Base-by-base conservation (phyloP, 2,329 filamentous ascomycete species). In the Penicillium sp. region DNA sequence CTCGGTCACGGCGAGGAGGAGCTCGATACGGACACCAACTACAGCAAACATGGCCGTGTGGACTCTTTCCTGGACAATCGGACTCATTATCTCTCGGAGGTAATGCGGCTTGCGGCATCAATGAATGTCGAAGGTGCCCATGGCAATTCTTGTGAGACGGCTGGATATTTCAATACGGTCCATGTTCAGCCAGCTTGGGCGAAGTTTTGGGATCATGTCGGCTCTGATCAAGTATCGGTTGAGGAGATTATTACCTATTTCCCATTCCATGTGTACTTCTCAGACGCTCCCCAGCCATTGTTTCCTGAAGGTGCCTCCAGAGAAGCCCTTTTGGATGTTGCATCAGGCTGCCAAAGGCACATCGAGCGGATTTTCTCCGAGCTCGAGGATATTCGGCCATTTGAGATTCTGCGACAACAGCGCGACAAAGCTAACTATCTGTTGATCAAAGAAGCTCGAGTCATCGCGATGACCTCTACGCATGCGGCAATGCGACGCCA, bases 401-500 rank as follows among this genome's bases (percentile, higher is more conserved):
- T 98, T 63, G 93, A 98, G 71, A 90, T 98, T 43, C 73, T 98
- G 47, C 83, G 90, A 44, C 85, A 86, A 47, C 87, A 90, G 54
- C 84, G 87, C 33, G 93, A 98, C 66, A 96, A 94, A 72, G 86
- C 90, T 44, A 97, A 97, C 67, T 98, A 98, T 63, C 81, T 98
- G 5, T 80, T 98, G 32, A 86, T 90, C 5, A 96, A 90, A 61
- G 91, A 97, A 70, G 94, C 94, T n/a, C 85, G 93, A 33, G 93
- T 98, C 53, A 85, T 98, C 55, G 94, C 93, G 49, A 98, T 98
- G 94, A 98, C 93, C 13, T 94, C 90, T 4, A 98, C 94, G 0
- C 93, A 98, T 68, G 94, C 93, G 4, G 93, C 93, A 1, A 98
- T 98, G 79, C 83, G 90, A 52, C 79, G 91, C 53, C 83, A 88